Evolutionary conservation across 1,139 yeast genomes (phyloP).

Genomic region (Hanseniaspora sp.): DNA sequence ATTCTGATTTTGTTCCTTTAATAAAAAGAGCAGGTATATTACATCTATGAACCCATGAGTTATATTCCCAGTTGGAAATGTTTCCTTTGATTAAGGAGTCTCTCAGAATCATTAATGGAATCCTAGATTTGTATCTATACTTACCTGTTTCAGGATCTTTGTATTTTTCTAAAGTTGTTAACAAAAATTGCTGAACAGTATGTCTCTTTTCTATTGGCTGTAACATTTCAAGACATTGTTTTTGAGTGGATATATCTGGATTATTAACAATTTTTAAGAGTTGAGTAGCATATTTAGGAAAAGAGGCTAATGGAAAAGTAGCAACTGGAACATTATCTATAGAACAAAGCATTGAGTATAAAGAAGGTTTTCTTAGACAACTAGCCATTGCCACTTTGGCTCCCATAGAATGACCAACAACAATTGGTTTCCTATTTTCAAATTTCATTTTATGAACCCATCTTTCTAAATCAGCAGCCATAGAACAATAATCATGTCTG

Average conservation of each 20-base stretch:
- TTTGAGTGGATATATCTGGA: constrained; percentile 39
- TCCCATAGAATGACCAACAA: constrained; percentile 95
- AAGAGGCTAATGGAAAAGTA: constrained; percentile 46
- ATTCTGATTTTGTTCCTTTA: constrained; percentile 65
- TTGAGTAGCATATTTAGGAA: constrained; percentile 56
- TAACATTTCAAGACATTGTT: constrained; percentile 60
- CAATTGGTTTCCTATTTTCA: constrained; percentile 36
- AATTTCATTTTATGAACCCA: constrained; percentile 38
- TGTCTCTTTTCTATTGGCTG: constrained; percentile 49
- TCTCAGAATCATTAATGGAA: constrained; percentile 62
- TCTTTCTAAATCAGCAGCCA: constrained; percentile 73
- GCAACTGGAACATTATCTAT: constrained; percentile 88
- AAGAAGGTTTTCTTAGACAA: constrained; percentile 56
- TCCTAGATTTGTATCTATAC: constrained; percentile 35
- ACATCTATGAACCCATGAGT: constrained; percentile 45
- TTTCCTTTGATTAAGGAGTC: constrained; percentile 52
- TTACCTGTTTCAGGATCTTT: constrained; percentile 33
- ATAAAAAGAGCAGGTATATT: constrained; percentile 66
- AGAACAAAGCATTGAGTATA: constrained; percentile 54
- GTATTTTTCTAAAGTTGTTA: constrained; percentile 41
- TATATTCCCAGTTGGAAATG: constrained; percentile 71
- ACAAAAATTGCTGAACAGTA: constrained; percentile 62
- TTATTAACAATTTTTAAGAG: constrained; percentile 43
- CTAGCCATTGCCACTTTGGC: constrained; percentile 90
- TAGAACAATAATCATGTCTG: constrained; percentile 64